Evolutionary conservation across 257 asterid species (phyloP).

Genomic region (Paulownia fortunei): DNA sequence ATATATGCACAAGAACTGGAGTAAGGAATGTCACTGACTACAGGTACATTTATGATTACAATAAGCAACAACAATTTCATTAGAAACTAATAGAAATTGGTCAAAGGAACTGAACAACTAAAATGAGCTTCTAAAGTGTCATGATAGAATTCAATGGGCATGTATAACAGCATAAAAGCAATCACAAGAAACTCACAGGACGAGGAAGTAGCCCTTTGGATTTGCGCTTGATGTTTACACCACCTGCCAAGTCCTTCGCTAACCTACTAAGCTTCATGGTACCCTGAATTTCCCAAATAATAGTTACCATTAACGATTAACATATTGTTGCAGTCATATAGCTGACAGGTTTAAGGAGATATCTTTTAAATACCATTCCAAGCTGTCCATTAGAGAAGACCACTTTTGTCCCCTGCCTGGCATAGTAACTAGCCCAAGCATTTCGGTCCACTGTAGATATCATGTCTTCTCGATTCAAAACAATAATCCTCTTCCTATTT

Average conservation of each 20-base stretch:
- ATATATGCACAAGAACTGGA: neutral
- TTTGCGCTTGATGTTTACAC: constrained; percentile 83
- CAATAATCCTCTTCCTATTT: constrained; percentile 84
- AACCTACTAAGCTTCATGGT: constrained; percentile 80
- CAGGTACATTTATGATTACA: neutral
- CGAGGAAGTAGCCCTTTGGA: constrained; percentile 95
- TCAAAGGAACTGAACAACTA: constrained; percentile 18
- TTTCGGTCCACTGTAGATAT: constrained; percentile 85
- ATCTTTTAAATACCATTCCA: constrained; percentile 65
- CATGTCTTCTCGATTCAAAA: constrained; percentile 96
- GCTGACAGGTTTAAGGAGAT: neutral
- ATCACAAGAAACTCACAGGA: constrained; percentile 64
- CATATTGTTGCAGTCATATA: neutral
- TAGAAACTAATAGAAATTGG: neutral
- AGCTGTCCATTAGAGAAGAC: constrained; percentile 84
- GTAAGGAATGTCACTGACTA: neutral
- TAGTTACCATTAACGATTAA: constrained; percentile 24
- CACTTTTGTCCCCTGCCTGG: constrained; percentile 83
- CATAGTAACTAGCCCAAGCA: constrained; percentile 95
- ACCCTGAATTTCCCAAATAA: constrained; percentile 62
- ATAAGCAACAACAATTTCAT: constrained; percentile 1
- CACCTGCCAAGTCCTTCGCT: constrained; percentile 78
- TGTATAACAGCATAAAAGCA: constrained; percentile 10
- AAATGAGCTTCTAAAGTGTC: constrained; percentile 20
- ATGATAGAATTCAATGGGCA: neutral